Percentiles rank a stretch among this genome's conserved stretches.
Conservation (phyloP, 495 filamentous ascomycete species). For the Talaromyces borbonicus region DNA sequence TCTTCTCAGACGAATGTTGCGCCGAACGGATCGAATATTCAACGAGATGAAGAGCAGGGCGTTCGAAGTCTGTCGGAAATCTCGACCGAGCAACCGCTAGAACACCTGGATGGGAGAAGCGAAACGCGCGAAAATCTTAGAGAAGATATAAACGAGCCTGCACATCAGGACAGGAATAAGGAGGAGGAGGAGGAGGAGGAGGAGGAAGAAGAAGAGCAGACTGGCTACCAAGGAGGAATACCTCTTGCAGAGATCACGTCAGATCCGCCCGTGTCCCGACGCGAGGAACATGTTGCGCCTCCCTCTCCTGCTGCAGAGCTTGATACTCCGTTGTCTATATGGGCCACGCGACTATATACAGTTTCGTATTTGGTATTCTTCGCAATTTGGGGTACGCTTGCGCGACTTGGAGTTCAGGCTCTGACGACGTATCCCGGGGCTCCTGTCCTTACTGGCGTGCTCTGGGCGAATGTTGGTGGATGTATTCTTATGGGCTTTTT, state of each 20-base stretch:
- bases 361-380: conserved; percentile 78
- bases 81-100: too few species aligned
- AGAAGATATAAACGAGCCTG: too few species aligned
- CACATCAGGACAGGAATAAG: conserved; percentile 16
- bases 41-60: too few species aligned
- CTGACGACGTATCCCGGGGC: conserved; percentile 74
- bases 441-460: conserved; percentile 59
- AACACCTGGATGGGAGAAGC: too few species aligned
- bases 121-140: too few species aligned
- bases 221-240: neutral
- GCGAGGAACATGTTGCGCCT: neutral
- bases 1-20: too few species aligned
- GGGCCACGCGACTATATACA: conserved; percentile 65
- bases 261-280: conserved; percentile 2
- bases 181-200: neutral
- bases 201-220: neutral
- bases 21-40: too few species aligned
- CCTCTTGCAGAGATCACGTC: conserved; percentile 6
- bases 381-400: conserved; percentile 76
- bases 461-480: conserved; percentile 91
- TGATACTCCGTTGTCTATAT: conserved; percentile 32
- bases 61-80: too few species aligned
- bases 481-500: conserved; percentile 80
- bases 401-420: conserved; percentile 71
- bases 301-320: neutral